Percentiles rank a stretch among this genome's conserved stretches.
phyloP scores from a whole-genome alignment of 352 stramenopile genomes.

The Phytopythium kandeliae region DNA sequence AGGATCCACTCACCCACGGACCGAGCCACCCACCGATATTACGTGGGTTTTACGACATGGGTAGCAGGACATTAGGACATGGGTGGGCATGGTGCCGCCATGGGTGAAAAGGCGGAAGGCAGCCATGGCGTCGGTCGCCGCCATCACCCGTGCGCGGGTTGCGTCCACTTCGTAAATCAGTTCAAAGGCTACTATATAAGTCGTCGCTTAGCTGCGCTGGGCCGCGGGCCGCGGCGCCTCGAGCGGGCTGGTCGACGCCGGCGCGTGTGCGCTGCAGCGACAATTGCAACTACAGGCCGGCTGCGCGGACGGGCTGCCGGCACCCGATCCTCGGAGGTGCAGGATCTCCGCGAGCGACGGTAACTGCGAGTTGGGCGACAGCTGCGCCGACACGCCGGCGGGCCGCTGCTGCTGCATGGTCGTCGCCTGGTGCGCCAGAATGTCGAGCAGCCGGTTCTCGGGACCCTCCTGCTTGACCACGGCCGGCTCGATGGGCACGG shows the following conservation, averaged over 20 bases:
- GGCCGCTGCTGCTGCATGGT: slow-evolving; percentile 27
- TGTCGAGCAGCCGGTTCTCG: slow-evolving; percentile 49
- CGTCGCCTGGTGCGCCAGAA: slow-evolving; percentile 56
- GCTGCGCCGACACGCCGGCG: slow-evolving; percentile 10
- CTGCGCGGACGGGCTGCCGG: neutral
- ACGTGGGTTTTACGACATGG: neutral
- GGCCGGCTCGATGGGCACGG: slow-evolving; percentile 16
- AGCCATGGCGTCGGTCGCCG: no score
- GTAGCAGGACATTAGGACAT: no score
- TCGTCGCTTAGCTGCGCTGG: slow-evolving; percentile 13
- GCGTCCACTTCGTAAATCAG: slow-evolving; percentile 2
- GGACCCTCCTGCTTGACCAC: slow-evolving; percentile 31
- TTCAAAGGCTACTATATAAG: no score
- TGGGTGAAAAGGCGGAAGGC: no score
- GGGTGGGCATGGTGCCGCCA: no score
- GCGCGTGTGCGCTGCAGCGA: slow-evolving; percentile 21
- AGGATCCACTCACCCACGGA: no score
- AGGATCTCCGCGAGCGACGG: slow-evolving; percentile 69
- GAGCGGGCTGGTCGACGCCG: slow-evolving; percentile 3
- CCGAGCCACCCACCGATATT: neutral
- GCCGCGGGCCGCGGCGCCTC: slow-evolving; percentile 16
- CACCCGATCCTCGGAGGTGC: slow-evolving; percentile 36
- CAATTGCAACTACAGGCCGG: slow-evolving; percentile 27
- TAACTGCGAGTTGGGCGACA: slow-evolving; percentile 45
- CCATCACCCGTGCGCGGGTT: no score